Percentiles rank a stretch among this genome's conserved stretches.
phyloP scores from a whole-genome alignment of 208 protist species.

The Kentomonas sorsogonicus region DNA sequence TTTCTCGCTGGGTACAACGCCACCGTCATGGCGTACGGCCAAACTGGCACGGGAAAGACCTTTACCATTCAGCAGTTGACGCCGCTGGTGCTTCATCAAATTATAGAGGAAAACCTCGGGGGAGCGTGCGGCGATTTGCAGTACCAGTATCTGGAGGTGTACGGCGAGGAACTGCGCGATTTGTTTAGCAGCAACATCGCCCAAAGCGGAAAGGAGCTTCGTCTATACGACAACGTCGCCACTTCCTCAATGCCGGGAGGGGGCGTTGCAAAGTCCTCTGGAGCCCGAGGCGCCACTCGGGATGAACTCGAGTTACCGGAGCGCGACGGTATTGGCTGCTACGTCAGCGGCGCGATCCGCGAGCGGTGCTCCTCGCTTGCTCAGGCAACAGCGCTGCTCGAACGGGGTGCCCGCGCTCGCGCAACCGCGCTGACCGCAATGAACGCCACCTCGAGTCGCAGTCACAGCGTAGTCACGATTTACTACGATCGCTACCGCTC shows the following conservation, averaged over 20 bases:
- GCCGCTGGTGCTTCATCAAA: slow-evolving; percentile 71
- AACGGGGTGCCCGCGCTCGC: slow-evolving; percentile 60
- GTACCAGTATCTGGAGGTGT: slow-evolving; percentile 92
- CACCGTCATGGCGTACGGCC: slow-evolving; percentile 92
- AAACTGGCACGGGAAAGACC: slow-evolving; percentile 94
- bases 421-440: slow-evolving; percentile 90
- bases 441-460: slow-evolving; percentile 81
- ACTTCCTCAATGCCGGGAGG: background rate
- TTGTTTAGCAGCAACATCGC: slow-evolving; percentile 37
- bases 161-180: slow-evolving; percentile 91
- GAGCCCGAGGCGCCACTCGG: background rate
- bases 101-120: slow-evolving; percentile 55
- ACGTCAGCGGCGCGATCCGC: slow-evolving; percentile 50
- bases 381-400: slow-evolving; percentile 70
- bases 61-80: slow-evolving; percentile 82
- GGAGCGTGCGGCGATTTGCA: slow-evolving; percentile 34
- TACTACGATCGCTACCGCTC: slow-evolving; percentile 46
- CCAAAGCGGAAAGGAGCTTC: slow-evolving; percentile 24
- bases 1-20: slow-evolving; percentile 88
- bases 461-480: slow-evolving; percentile 91
- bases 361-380: slow-evolving; percentile 37
- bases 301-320: no score
- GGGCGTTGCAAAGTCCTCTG: background rate
- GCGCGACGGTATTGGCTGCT: slow-evolving; percentile 8
- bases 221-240: slow-evolving; percentile 25